These are phyloP conservation scores for Neostapfia colusana DNA, from an alignment of 176 grass and related monocot species.

Conservation along the genomic window DNA sequence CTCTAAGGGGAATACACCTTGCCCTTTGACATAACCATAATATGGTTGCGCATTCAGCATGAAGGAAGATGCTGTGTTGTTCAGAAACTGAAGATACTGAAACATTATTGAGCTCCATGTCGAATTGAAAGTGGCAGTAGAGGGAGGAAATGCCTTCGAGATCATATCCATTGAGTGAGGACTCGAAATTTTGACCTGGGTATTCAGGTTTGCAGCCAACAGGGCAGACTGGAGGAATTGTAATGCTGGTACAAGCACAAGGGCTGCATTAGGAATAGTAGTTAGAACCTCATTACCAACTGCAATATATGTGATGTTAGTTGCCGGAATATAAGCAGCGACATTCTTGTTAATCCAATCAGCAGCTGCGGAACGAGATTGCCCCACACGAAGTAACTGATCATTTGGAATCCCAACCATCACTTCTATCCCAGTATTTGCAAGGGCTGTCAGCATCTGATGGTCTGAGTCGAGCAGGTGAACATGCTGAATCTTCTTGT, in stretches of 20 bases:
- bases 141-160: slow-evolving; percentile 78
- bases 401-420: slow-evolving; percentile 82
- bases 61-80: slow-evolving; percentile 70
- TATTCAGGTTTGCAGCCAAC: slow-evolving; percentile 88
- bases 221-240: slow-evolving; percentile 88
- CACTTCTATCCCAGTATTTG: slow-evolving; percentile 89
- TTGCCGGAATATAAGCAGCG: slow-evolving; percentile 67
- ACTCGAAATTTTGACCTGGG: slow-evolving; percentile 79
- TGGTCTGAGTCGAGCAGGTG: slow-evolving; percentile 78
- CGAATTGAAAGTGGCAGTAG: slow-evolving; percentile 86
- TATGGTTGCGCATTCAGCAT: slow-evolving; percentile 98
- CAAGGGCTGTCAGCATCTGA: slow-evolving; percentile 79
- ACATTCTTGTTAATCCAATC: slow-evolving; percentile 97
- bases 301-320: slow-evolving; percentile 94
- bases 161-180: slow-evolving; percentile 85
- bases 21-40: slow-evolving; percentile 76
- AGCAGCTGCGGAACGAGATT: slow-evolving; percentile 74
- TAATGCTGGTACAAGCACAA: slow-evolving; percentile 84
- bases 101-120: slow-evolving; percentile 79
- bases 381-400: slow-evolving; percentile 76
- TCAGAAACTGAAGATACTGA: slow-evolving; percentile 85
- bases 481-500: slow-evolving; percentile 74
- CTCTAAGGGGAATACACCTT: slow-evolving; percentile 88
- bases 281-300: slow-evolving; percentile 88
- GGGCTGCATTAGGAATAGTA: slow-evolving; percentile 72